Evolutionary conservation across 805 yeast species (phyloP).

Genomic region (Candida namnaoensis): DNA sequence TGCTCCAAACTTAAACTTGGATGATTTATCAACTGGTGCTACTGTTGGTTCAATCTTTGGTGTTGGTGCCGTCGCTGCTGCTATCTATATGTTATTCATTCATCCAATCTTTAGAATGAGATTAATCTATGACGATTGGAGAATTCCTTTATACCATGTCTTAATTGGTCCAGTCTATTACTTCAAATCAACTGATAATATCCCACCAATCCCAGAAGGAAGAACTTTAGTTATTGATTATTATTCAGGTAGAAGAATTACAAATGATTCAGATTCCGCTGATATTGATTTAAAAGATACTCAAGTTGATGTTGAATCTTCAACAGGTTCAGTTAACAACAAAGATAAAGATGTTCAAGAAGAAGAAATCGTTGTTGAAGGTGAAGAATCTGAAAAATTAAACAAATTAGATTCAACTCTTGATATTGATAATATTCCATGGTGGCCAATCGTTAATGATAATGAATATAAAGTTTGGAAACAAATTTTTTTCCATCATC

Average conservation of each 20-base stretch:
- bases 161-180: conserved; percentile 46
- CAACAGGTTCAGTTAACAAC: conserved; percentile 8
- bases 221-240: conserved; percentile 49
- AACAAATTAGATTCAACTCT: too few species aligned
- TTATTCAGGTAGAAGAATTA: conserved; percentile 48
- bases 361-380: too few species aligned
- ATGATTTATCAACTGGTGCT: conserved; percentile 41
- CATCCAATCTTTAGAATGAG: conserved; percentile 58
- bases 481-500: conserved; percentile 22
- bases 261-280: conserved; percentile 9
- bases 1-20: conserved; percentile 57
- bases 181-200: conserved; percentile 45
- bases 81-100: conserved; percentile 42
- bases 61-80: conserved; percentile 49
- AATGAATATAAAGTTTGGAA: too few species aligned
- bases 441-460: too few species aligned
- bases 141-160: conserved; percentile 47
- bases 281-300: conserved; percentile 7
- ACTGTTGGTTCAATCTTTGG: conserved; percentile 55
- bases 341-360: not conserved
- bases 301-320: conserved; percentile 6
- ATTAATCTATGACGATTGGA: conserved; percentile 58
- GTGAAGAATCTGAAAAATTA: too few species aligned
- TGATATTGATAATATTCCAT: too few species aligned
- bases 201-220: conserved; percentile 63